Evolutionary conservation across 768 basidiomycete species (phyloP), one percentile per base, ranked within the genome.

Genomic region (Ephemerocybe angulata): DNA sequence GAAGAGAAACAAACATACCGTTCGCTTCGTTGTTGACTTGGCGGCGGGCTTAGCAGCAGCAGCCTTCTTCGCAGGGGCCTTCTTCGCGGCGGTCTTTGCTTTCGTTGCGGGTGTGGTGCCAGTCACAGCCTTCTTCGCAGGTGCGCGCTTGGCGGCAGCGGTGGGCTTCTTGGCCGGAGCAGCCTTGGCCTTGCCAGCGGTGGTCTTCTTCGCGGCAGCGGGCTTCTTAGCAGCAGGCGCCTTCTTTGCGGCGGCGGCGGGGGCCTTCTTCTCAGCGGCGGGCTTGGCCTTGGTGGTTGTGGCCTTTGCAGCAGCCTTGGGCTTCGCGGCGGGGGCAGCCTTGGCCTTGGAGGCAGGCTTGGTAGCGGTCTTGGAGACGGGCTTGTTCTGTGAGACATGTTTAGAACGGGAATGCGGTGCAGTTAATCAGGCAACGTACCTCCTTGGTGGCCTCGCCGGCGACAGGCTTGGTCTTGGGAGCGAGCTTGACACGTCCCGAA

Each of bases 401-500:
- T n/a, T n/a, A n/a, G n/a, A n/a, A n/a, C n/a, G n/a, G n/a, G n/a
- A n/a, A n/a, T n/a, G n/a, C n/a, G n/a, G n/a, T n/a, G n/a, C n/a
- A n/a, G n/a, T n/a, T n/a, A n/a, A n/a, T n/a, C n/a, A n/a, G n/a
- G n/a, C n/a, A n/a, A n/a, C 58, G 52, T 53, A 77, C 75, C 63
- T 76, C 76, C 63, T 80, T 78, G 13, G 72, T 58, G 25, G 73
- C 66, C 29, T 73, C n/a, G n/a, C n/a, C n/a, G n/a, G n/a, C n/a
- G n/a, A n/a, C n/a, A n/a, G n/a, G n/a, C n/a, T 76, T 74, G n/a
- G 68, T 56, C 68, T 78, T 75, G 57, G 80, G 74, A 21, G 85
- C 80, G 21, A 90, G 79, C 67, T 88, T 90, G 58, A 92, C 87
- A 65, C 87, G 83, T 52, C 88, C 88, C 21, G 85, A 83, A 2